Percentiles rank a stretch among this genome's conserved stretches.
Evolutionary conservation across 1,284 basidiomycete species (phyloP).

Genomic region (Laetiporus sulphureus): DNA sequence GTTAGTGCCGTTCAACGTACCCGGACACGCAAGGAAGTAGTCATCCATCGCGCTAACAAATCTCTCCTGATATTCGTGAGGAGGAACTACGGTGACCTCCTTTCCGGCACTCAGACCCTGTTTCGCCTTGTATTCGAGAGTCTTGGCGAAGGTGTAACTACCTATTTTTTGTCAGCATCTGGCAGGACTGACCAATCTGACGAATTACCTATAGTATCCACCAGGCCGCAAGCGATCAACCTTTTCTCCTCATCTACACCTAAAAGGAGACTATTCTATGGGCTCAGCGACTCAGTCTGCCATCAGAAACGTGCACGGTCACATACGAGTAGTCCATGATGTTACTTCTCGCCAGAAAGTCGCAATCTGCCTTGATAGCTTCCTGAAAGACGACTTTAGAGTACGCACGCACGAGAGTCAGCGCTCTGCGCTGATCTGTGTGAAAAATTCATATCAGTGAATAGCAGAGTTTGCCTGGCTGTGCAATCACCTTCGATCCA

Average conservation of each 20-base stretch:
- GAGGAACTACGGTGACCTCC: conserved; percentile 67
- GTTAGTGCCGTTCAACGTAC: conserved; percentile 26
- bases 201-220: conserved; percentile 68
- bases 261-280: conserved; percentile 44
- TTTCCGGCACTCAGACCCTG: conserved; percentile 58
- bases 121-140: conserved; percentile 73
- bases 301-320: conserved; percentile 11
- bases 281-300: conserved; percentile 4
- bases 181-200: neutral
- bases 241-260: conserved; percentile 59
- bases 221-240: conserved; percentile 67
- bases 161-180: conserved; percentile 27
- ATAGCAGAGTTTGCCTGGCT: neutral
- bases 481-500: conserved; percentile 66
- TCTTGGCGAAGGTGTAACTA: conserved; percentile 73
- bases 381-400: conserved; percentile 64
- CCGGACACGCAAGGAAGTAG: conserved; percentile 68
- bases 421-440: conserved; percentile 53
- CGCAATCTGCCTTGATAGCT: conserved; percentile 62
- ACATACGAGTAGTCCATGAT: conserved; percentile 80
- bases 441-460: neutral
- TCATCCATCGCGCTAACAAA: conserved; percentile 61
- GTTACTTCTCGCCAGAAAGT: conserved; percentile 65
- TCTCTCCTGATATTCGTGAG: conserved; percentile 63
- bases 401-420: conserved; percentile 62